phyloP scores from a whole-genome alignment of 441 rosid genomes.

The Populus hybrid region DNA sequence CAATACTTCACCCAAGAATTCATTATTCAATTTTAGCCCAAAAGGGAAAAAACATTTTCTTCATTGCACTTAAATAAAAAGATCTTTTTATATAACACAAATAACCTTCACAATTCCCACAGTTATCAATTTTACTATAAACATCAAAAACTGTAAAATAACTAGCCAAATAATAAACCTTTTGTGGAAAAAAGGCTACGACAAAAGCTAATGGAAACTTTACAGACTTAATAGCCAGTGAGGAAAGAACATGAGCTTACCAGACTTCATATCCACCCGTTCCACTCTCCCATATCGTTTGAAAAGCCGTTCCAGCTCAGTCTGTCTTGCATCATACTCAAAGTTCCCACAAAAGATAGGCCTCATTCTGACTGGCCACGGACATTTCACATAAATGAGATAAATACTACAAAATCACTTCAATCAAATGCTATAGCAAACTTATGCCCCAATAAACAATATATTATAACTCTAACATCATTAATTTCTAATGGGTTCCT shows the following conservation, averaged over 20 bases:
- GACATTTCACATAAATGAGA: neutral
- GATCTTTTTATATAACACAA: neutral
- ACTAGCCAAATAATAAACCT: neutral
- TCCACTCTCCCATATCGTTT: constrained; percentile 84
- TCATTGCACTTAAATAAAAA: neutral
- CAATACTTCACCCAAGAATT: neutral
- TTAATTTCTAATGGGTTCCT: neutral
- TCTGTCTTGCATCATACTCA: constrained; percentile 89
- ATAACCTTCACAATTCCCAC: neutral
- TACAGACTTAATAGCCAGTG: neutral
- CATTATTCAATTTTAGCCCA: neutral
- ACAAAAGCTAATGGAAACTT: too few relatives aligned
- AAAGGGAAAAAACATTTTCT: neutral
- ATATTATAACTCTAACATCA: neutral
- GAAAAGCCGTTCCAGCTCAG: constrained; percentile 88
- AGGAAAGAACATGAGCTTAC: constrained; percentile 24
- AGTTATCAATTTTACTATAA: neutral
- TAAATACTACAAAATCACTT: neutral
- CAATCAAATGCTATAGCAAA: neutral
- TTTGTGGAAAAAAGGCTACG: too few relatives aligned
- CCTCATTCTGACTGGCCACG: constrained; percentile 42
- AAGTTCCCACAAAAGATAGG: constrained; percentile 94
- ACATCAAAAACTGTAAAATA: neutral
- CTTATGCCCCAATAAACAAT: neutral
- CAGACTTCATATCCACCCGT: constrained; percentile 92